Evolutionary conservation across 495 filamentous ascomycete genomes (phyloP).

Genomic region (Xylaria cubensis): DNA sequence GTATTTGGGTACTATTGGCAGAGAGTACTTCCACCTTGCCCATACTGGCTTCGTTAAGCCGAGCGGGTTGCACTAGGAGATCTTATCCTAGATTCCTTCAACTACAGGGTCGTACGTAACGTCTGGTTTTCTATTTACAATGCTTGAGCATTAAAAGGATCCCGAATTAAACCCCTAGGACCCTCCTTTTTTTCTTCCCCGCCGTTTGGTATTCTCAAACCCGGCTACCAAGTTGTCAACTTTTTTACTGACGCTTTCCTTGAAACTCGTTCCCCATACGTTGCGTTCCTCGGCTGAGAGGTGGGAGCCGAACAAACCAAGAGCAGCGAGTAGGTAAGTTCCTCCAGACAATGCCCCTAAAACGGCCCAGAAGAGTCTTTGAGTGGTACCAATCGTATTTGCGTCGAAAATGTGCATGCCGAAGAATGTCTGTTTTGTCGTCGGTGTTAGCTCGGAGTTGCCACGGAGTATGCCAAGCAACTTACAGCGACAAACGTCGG

Average conservation of each 20-base stretch:
- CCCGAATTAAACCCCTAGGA: not conserved
- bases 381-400: not conserved
- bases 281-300: not conserved
- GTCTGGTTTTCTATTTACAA: too few relatives aligned
- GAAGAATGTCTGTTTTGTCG: not conserved
- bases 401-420: slow-evolving; percentile 3
- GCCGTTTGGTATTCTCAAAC: not conserved
- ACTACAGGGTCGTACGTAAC: too few relatives aligned
- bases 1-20: not conserved
- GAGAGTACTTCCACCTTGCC: not conserved
- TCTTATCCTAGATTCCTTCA: too few relatives aligned
- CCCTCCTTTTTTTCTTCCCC: not conserved
- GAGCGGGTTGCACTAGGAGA: too few relatives aligned
- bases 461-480: not conserved
- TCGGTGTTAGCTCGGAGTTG: not conserved
- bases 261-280: not conserved
- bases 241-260: not conserved
- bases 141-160: too few relatives aligned
- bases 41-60: too few relatives aligned
- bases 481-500: slow-evolving; percentile 3
- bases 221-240: not conserved
- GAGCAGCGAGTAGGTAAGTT: slow-evolving; percentile 11
- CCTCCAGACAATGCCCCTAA: slow-evolving; percentile 1
- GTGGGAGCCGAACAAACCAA: slow-evolving; percentile 4
- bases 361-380: not conserved